These are phyloP conservation scores for Alternaria ventricosa DNA, from an alignment of 2,329 filamentous ascomycete genomes.

Conservation along the genomic window DNA sequence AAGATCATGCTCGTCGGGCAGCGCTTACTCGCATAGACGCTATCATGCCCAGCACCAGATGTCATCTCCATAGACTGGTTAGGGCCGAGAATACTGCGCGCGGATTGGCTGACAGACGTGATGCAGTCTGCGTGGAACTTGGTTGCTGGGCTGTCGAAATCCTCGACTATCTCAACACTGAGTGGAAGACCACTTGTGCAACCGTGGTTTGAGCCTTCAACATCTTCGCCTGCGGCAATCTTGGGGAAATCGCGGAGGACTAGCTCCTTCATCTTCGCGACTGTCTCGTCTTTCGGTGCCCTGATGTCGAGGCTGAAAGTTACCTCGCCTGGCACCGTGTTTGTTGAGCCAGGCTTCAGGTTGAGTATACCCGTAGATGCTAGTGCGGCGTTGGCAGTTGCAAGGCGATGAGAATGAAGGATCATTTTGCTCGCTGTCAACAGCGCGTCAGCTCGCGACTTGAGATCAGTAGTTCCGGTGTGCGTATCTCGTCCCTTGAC, in stretches of 20 bases:
- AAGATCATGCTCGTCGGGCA: slow-evolving; percentile 59
- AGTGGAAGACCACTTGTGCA: slow-evolving; percentile 59
- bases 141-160: slow-evolving; percentile 64
- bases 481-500: slow-evolving; percentile 73
- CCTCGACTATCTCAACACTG: slow-evolving; percentile 64
- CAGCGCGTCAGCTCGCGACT: slow-evolving; percentile 70
- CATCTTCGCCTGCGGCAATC: slow-evolving; percentile 65
- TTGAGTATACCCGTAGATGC: slow-evolving; percentile 74
- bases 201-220: slow-evolving; percentile 54
- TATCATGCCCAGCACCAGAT: slow-evolving; percentile 70
- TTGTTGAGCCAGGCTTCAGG: slow-evolving; percentile 71
- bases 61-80: slow-evolving; percentile 61
- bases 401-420: slow-evolving; percentile 67
- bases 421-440: slow-evolving; percentile 73
- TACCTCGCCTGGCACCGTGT: slow-evolving; percentile 74
- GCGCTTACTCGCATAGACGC: slow-evolving; percentile 52
- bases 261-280: slow-evolving; percentile 64
- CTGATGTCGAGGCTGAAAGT: slow-evolving; percentile 73
- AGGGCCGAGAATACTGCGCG: slow-evolving; percentile 63
- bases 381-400: slow-evolving; percentile 65
- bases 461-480: slow-evolving; percentile 75
- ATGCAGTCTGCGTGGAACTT: slow-evolving; percentile 74
- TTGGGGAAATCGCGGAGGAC: slow-evolving; percentile 64
- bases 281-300: slow-evolving; percentile 61
- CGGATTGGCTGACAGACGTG: slow-evolving; percentile 66